phyloP scores from a whole-genome alignment of 768 basidiomycete species.

The Leucosporidium scottii region DNA sequence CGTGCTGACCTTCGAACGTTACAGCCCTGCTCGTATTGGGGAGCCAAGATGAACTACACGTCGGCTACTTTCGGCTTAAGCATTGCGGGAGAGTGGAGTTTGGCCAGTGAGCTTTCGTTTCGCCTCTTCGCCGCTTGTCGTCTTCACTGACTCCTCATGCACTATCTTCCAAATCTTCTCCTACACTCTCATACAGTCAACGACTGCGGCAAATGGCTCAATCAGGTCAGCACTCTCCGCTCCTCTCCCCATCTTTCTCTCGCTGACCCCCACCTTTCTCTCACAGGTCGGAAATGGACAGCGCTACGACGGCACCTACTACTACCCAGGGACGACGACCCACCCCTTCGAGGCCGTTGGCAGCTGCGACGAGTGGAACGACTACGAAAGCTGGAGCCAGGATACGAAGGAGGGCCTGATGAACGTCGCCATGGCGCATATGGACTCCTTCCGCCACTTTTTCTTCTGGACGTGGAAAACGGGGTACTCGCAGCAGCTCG shows the following conservation, averaged over 20 bases:
- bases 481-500: constrained; percentile 64
- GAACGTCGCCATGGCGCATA: constrained; percentile 71
- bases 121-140: background rate
- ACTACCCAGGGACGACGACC: constrained; percentile 27
- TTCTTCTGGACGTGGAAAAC: constrained; percentile 99
- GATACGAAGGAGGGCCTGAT: constrained; percentile 58
- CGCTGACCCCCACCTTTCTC: constrained; percentile 57
- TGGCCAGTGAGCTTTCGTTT: background rate
- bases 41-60: constrained; percentile 53
- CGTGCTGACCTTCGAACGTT: background rate
- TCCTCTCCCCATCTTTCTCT: no score
- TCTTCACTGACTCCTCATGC: no score
- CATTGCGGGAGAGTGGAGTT: constrained; percentile 75
- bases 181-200: no score
- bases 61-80: constrained; percentile 66
- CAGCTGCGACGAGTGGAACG: constrained; percentile 62
- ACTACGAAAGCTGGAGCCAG: constrained; percentile 61
- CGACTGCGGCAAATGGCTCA: no score
- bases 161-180: no score
- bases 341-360: constrained; percentile 31
- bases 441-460: constrained; percentile 86
- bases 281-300: constrained; percentile 55
- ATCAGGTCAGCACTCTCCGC: no score
- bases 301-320: constrained; percentile 72
- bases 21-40: constrained; percentile 71